phyloP scores from a whole-genome alignment of 2,329 filamentous ascomycete genomes.

The Ceratocystis destructans region DNA sequence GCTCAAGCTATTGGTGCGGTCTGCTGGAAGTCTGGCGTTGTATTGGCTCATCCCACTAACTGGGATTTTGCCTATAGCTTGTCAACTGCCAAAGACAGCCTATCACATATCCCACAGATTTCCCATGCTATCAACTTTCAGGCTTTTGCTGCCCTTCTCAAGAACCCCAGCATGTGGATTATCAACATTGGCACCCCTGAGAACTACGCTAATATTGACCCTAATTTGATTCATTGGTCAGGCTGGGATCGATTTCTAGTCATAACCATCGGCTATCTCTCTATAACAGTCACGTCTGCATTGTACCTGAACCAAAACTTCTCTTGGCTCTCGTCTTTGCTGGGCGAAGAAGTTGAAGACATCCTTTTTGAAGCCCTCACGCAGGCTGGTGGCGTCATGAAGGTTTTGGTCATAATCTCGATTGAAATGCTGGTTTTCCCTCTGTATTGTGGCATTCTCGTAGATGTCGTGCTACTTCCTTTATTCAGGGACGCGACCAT shows the following conservation, averaged over 20 bases:
- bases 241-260: constrained; percentile 53
- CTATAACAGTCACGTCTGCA: constrained; percentile 59
- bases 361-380: constrained; percentile 68
- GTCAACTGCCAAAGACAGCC: neutral
- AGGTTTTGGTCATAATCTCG: constrained; percentile 94
- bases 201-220: constrained; percentile 31
- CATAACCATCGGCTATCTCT: constrained; percentile 66
- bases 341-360: constrained; percentile 55
- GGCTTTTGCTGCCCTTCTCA: constrained; percentile 23
- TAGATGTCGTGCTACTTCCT: constrained; percentile 78
- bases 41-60: neutral
- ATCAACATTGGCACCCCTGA: constrained; percentile 34
- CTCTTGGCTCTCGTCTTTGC: constrained; percentile 37
- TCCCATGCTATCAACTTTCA: neutral
- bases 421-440: constrained; percentile 99
- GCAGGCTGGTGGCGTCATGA: constrained; percentile 92
- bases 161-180: constrained; percentile 43
- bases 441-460: constrained; percentile 80
- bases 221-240: constrained; percentile 53
- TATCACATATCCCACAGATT: neutral
- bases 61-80: constrained; percentile 4
- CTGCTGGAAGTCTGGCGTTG: neutral
- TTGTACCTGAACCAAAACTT: constrained; percentile 55
- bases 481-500: constrained; percentile 74
- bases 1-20: neutral